Conservation (phyloP, 495 filamentous ascomycete genomes). For the Penicillium salamii region DNA sequence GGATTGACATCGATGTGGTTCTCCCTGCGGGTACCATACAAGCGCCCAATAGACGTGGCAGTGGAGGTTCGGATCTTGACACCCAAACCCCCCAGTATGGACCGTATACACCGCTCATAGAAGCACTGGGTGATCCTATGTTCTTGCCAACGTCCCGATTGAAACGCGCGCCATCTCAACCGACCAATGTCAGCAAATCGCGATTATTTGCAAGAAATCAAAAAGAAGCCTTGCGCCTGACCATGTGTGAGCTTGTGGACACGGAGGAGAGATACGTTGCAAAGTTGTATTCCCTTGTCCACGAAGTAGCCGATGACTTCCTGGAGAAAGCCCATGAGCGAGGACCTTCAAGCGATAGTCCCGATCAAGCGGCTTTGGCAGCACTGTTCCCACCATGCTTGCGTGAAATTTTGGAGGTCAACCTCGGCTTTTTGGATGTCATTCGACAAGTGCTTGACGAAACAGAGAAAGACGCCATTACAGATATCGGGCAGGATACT, state of each 20-base stretch:
- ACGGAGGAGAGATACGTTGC: constrained; percentile 92
- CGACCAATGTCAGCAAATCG: constrained; percentile 70
- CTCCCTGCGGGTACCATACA: constrained; percentile 73
- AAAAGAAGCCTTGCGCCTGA: constrained; percentile 77
- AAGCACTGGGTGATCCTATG: constrained; percentile 73
- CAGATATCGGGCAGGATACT: constrained; percentile 58
- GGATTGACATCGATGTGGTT: constrained; percentile 85
- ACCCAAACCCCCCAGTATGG: constrained; percentile 66
- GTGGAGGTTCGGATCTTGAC: constrained; percentile 43
- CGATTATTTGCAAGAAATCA: constrained; percentile 74
- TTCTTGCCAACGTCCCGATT: constrained; percentile 87
- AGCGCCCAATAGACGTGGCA: constrained; percentile 34
- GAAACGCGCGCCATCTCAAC: constrained; percentile 81
- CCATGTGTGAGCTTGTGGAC: constrained; percentile 88
- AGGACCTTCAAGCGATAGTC: constrained; percentile 61
- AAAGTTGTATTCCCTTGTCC: constrained; percentile 78
- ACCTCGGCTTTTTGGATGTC: constrained; percentile 71
- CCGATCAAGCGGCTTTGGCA: constrained; percentile 66
- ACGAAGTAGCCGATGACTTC: constrained; percentile 71
- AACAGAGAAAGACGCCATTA: constrained; percentile 75
- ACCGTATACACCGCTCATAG: constrained; percentile 67
- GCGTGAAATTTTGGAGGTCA: constrained; percentile 72
- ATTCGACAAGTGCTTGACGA: constrained; percentile 74
- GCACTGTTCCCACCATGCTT: constrained; percentile 79
- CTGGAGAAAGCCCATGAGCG: constrained; percentile 61